Evolutionary conservation across 257 asterid species (phyloP), one percentile per base, ranked within the genome.

Genomic region (Scutellaria barbata): DNA sequence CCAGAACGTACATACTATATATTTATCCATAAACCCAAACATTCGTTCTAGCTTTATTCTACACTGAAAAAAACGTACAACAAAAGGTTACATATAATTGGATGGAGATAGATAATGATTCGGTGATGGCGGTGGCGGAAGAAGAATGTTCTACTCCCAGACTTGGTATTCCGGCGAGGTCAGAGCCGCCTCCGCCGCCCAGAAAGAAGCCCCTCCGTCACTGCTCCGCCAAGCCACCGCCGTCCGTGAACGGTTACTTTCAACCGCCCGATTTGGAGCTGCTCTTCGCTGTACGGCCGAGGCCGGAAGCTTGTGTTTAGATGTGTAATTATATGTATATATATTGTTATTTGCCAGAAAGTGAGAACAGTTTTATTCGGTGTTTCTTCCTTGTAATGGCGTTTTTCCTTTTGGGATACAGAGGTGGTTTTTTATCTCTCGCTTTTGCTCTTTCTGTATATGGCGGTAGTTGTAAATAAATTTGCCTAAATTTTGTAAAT

Each of bases 181-280:
- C 83, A 0, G 64, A 51, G 20, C 92, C 92, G 50, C 92, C 89
- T 3, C 82, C 85, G 17, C 81, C 92, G 37, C 89, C 86, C 51
- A 64, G 75, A 35, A 86, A 86, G 76, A 82, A 76, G 76, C 60
- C 68, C 25, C 16, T 66, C 52, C 73, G 60, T 2, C 66, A 8
- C 47, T 37, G 64, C 56, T 61, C 58, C 13, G 81, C 50, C 43
- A 77, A 72, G 76, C 70, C 66, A 68, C 58, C 11, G 66, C 73
- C 77, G 42, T 87, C 87, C 0, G 74, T 60, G 76, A 76, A 75
- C 11, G 87, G 83, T 9, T 86, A 82, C 54, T 86, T 86, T 20
- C 61, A 69, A 51, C 82, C 92, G 35, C 86, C 92, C 3, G 87
- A 86, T 6, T 77, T 86, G 47, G 92, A 86, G 50, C 71, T 59